Evolutionary conservation across 1,284 basidiomycete species (phyloP), one percentile per base, ranked within the genome.

Genomic region (Lentinula novae-zelandiae): DNA sequence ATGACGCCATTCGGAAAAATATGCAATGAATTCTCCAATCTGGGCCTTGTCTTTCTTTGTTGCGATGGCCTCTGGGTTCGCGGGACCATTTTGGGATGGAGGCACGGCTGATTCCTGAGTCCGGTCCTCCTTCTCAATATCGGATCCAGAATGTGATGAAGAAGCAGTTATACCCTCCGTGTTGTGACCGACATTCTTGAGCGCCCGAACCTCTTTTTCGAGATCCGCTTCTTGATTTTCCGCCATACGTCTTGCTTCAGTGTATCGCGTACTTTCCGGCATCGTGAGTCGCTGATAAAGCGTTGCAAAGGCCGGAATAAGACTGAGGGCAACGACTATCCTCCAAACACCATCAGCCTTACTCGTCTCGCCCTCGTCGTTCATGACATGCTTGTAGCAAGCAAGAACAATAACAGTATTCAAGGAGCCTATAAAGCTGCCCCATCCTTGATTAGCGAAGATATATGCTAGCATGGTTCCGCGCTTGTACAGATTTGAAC

Each of bases 361-460:
- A 68, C 77, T 78, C 39, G 78, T 78, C 66, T 84, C 73, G 80
- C 75, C 76, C 20, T 73, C 68, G 15, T 67, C 73, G 17, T 87
- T 76, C 80, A 92, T 90, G 12, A 78, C 78, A 64, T 78, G 74
- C 69, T 85, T 86, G 76, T 92, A 94, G 55, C 80, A 83, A 1
- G 82, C 75, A 38, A 94, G 78, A 46, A 91, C 84, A 65, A 91
- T 77, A 70, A 94, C 83, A 5, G 86, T 84, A 20, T 82, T 80
- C 61, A 94, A 68, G 50, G 83, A 81, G 34, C 89, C 89, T 34
- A 83, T 68, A 58, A 93, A 79, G 49, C 83, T 85, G 39, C 89
- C 89, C 87, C 88, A 90, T 17, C 89, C 89, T 71, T 89, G 88
- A 70, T 85, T 87, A 0, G 87, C 79, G 69, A 92, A 92, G 67